Evolutionary conservation across 306 rosid genomes (phyloP).

Genomic region (Mimosa pudica): DNA sequence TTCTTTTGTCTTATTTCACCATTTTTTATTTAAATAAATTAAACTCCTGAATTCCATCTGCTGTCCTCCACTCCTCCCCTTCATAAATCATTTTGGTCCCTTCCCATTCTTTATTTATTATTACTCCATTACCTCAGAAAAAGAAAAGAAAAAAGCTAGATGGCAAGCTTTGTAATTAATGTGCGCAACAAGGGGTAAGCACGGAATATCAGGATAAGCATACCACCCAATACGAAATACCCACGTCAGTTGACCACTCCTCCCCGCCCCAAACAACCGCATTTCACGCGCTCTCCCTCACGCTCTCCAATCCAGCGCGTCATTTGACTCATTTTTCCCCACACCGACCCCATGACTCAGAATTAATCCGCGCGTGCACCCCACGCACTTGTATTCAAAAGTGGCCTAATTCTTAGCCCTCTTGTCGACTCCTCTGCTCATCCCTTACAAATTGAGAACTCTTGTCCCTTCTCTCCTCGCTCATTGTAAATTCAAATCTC

Average conservation of each 20-base stretch:
- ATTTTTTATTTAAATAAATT: too few species aligned
- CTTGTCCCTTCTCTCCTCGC: neutral
- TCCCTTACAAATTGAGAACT: neutral
- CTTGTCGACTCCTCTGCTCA: neutral
- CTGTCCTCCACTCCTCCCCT: too few species aligned
- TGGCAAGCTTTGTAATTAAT: constrained; percentile 30
- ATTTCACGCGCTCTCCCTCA: constrained; percentile 28
- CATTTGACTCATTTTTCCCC: too few species aligned
- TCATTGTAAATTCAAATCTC: neutral
- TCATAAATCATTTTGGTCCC: too few species aligned
- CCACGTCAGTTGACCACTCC: constrained; percentile 14
- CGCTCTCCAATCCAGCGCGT: neutral
- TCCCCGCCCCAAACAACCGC: neutral
- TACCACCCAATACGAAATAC: constrained; percentile 23
- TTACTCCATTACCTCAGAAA: too few species aligned
- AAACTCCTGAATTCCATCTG: too few species aligned
- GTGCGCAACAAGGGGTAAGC: neutral
- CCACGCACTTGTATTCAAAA: neutral
- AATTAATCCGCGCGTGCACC: neutral
- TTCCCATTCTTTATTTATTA: too few species aligned
- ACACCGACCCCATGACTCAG: neutral
- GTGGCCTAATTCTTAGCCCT: neutral
- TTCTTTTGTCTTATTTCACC: neutral
- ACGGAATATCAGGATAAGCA: constrained; percentile 3
- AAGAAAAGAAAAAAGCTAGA: neutral